These are phyloP conservation scores for Candida germanica DNA, from an alignment of 805 yeast species.

Conservation along the genomic window DNA sequence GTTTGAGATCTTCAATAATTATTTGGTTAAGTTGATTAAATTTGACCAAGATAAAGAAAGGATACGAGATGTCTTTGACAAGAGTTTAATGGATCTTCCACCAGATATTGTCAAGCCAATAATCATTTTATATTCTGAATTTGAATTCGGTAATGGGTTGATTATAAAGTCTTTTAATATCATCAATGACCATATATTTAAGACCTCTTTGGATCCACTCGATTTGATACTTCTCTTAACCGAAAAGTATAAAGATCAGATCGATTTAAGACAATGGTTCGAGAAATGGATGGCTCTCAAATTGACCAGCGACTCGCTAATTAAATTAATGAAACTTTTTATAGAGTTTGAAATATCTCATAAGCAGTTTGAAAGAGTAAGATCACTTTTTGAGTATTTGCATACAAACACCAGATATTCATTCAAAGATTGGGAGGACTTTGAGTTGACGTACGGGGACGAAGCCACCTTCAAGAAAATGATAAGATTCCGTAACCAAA, in stretches of 20 bases:
- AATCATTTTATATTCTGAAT: conserved; percentile 53
- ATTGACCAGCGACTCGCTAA: conserved; percentile 44
- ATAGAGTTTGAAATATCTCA: conserved; percentile 52
- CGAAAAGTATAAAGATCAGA: conserved; percentile 5
- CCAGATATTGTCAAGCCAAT: conserved; percentile 50
- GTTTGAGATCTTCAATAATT: conserved; percentile 70
- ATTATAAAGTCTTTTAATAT: conserved; percentile 41
- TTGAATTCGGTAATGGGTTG: conserved; percentile 58
- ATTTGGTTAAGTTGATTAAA: conserved; percentile 50
- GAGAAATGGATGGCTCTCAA: conserved; percentile 30
- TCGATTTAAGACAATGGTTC: conserved; percentile 7
- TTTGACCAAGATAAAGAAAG: conserved; percentile 19
- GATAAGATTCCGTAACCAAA: conserved; percentile 55
- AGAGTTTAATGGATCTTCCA: conserved; percentile 20
- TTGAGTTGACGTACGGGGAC: conserved; percentile 70
- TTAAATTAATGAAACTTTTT: conserved; percentile 50
- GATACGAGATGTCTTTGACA: conserved; percentile 72
- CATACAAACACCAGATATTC: conserved; percentile 15
- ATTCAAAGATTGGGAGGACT: conserved; percentile 54
- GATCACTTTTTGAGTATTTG: conserved; percentile 53
- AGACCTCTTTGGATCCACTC: conserved; percentile 10
- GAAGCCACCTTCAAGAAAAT: conserved; percentile 72
- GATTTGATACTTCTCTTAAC: conserved; percentile 4
- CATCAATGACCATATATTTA: conserved; percentile 14
- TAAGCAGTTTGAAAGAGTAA: conserved; percentile 56